Base-by-base conservation (phyloP, 768 basidiomycete species). In the Omphalotus guepiniiformis region DNA sequence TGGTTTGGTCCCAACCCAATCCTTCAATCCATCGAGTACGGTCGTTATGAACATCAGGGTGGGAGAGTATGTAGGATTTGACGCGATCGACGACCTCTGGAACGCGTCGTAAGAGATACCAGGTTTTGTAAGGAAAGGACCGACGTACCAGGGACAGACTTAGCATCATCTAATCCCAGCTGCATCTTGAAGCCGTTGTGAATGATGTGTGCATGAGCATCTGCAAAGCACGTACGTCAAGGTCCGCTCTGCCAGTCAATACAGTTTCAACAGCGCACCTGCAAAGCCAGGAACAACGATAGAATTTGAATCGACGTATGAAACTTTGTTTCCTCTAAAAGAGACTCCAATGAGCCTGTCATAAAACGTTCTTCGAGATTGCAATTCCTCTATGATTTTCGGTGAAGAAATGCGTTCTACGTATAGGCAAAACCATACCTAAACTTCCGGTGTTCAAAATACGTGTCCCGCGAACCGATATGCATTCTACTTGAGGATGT, bases 1-100 rank as follows among this genome's bases (percentile, higher is more conserved):
- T 73, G 1, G 87, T 95, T 64, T 98, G 93, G 58, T 98, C 90
- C 93, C 94, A 98, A 4, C 94, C 94, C 70, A 86, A 78, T 9
- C 92, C 93, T 55, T 83, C 71, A 34, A 96, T 78, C 90, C 91
- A 96, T 4, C 58, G 67, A 3, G 73, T 66, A 2, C 65, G 69
- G 56, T 88, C 75, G 3, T 72, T 59, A 1, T 67, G 60, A 5
- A 85, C 60, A 30, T 81, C 79, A 0, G 85, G 79, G 43, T 81
- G 78, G 1, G 71, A 62, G 3, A 68, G 57, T 47, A 92, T 75
- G 52, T 85, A 83, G 1, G 63, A 53, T 47, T 80, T 81, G 27
- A 93, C 66, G 1, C 74, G 70, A 3, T 75, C 69, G 12, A 89
- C 62, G 9, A 90, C 73, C 42, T 90, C 90, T 87, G 38, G 35